Conservation (phyloP, 2,329 filamentous ascomycete genomes). For the Diplodia scrobiculata region DNA sequence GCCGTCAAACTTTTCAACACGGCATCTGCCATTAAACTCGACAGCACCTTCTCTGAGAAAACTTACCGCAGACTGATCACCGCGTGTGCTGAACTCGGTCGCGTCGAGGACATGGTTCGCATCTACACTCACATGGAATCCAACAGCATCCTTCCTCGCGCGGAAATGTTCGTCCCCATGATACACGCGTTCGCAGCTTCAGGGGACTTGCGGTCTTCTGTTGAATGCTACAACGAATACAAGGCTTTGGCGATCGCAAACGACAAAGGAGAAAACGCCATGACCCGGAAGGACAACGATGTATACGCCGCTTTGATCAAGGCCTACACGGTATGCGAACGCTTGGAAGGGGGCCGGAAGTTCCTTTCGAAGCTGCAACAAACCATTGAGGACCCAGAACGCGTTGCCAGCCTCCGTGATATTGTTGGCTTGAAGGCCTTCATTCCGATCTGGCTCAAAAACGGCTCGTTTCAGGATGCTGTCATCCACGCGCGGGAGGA, state of each 20-base stretch:
- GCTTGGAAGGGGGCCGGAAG: conserved; percentile 76
- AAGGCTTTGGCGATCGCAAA: conserved; percentile 82
- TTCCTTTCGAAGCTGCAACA: conserved; percentile 80
- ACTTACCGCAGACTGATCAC: conserved; percentile 84
- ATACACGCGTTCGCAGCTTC: conserved; percentile 86
- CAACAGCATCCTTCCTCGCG: conserved; percentile 70
- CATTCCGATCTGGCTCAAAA: conserved; percentile 73
- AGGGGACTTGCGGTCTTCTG: conserved; percentile 81
- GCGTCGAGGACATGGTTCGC: conserved; percentile 83
- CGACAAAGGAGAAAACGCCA: conserved; percentile 69
- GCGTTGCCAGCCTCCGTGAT: conserved; percentile 67
- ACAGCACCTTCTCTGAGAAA: conserved; percentile 71
- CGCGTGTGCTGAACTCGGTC: conserved; percentile 80
- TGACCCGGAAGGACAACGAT: conserved; percentile 74
- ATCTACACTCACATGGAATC: conserved; percentile 91
- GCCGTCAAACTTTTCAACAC: conserved; percentile 83
- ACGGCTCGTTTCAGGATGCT: conserved; percentile 71
- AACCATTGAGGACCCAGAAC: conserved; percentile 52
- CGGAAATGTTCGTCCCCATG: conserved; percentile 86
- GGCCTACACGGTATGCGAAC: conserved; percentile 80
- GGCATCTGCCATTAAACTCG: conserved; percentile 64
- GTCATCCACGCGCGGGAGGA: conserved; percentile 68
- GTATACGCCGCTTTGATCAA: conserved; percentile 92
- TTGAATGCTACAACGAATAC: conserved; percentile 96
- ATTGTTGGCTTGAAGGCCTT: conserved; percentile 73